These are phyloP conservation scores for Mesembryanthemum crystallinum DNA, from an alignment of 148 eudicot genomes.

Conservation along the genomic window DNA sequence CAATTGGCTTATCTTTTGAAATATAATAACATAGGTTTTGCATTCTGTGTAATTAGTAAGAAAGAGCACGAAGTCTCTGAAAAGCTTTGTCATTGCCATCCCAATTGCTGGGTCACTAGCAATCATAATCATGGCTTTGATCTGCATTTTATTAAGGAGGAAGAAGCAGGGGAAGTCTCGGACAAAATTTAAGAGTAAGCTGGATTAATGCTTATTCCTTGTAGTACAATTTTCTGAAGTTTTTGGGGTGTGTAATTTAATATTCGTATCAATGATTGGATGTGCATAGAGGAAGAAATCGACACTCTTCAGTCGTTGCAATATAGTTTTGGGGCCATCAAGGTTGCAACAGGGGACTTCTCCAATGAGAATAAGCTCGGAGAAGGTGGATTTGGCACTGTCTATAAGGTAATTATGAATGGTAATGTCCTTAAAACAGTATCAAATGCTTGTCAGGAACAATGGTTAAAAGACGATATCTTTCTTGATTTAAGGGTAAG, in stretches of 20 bases:
- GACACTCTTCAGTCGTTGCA: slow-evolving; percentile 26
- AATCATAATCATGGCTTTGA: background rate
- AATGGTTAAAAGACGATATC: background rate
- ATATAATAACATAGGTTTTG: background rate
- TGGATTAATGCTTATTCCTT: background rate
- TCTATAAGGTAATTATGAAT: slow-evolving; percentile 40
- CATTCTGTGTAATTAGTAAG: background rate
- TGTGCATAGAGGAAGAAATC: slow-evolving; percentile 27
- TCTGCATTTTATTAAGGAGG: slow-evolving; percentile 11
- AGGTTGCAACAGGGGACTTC: slow-evolving; percentile 47
- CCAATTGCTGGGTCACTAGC: background rate
- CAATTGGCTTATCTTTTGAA: no score
- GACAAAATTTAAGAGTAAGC: slow-evolving; percentile 19
- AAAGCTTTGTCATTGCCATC: background rate
- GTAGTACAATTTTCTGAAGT: no score
- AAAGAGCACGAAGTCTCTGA: slow-evolving; percentile 17
- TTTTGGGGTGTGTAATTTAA: background rate
- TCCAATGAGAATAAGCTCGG: slow-evolving; percentile 46
- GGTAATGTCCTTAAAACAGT: background rate
- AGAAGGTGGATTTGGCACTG: slow-evolving; percentile 62
- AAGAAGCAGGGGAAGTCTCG: slow-evolving; percentile 15
- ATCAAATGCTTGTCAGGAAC: background rate
- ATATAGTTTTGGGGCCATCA: slow-evolving; percentile 19
- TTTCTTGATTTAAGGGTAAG: slow-evolving; percentile 12
- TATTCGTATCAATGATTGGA: background rate